A percentile compares a stretch with the other conserved stretches of the same genome.
phyloP scores from a whole-genome alignment of 805 yeast species.

The Barnettozyma wickerhamii region DNA sequence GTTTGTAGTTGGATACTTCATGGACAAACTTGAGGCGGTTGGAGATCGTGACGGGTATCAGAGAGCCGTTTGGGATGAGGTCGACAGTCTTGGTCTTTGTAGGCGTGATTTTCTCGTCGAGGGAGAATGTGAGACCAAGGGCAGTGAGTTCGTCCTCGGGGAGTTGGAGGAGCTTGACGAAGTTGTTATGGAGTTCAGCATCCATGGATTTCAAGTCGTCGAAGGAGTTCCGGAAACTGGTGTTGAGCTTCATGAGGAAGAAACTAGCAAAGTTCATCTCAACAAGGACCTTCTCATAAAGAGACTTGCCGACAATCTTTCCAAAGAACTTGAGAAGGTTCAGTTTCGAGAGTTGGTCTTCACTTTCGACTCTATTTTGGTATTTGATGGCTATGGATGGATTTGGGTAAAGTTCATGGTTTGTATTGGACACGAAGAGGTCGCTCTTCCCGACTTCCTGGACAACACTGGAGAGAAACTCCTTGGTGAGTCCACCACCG shows the following conservation, averaged over 20 bases:
- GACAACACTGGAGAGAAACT: conserved; percentile 71
- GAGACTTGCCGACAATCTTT: conserved; percentile 79
- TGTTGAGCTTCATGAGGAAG: conserved; percentile 54
- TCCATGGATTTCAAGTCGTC: conserved; percentile 79
- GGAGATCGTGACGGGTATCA: conserved; percentile 47
- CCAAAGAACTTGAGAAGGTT: conserved; percentile 62
- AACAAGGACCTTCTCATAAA: conserved; percentile 76
- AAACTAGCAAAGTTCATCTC: conserved; percentile 85
- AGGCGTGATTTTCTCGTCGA: conserved; percentile 43
- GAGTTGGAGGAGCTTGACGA: conserved; percentile 59
- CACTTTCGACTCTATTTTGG: conserved; percentile 29
- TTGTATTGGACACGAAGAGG: conserved; percentile 40
- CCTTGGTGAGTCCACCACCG: conserved; percentile 96
- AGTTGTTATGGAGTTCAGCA: conserved; percentile 54
- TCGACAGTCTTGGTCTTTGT: conserved; percentile 42
- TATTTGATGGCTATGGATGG: conserved; percentile 43
- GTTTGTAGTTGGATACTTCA: conserved; percentile 70
- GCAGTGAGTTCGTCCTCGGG: conserved; percentile 48
- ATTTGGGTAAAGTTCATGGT: conserved; percentile 72
- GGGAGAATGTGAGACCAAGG: conserved; percentile 61
- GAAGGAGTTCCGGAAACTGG: conserved; percentile 53
- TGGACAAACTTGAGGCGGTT: conserved; percentile 74
- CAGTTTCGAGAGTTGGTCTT: conserved; percentile 26
- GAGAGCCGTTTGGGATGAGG: conserved; percentile 56
- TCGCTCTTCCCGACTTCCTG: conserved; percentile 54